Evolutionary conservation across 2,329 filamentous ascomycete species (phyloP), one percentile per base, ranked within the genome.

Genomic region (Neofusicoccum sp.): DNA sequence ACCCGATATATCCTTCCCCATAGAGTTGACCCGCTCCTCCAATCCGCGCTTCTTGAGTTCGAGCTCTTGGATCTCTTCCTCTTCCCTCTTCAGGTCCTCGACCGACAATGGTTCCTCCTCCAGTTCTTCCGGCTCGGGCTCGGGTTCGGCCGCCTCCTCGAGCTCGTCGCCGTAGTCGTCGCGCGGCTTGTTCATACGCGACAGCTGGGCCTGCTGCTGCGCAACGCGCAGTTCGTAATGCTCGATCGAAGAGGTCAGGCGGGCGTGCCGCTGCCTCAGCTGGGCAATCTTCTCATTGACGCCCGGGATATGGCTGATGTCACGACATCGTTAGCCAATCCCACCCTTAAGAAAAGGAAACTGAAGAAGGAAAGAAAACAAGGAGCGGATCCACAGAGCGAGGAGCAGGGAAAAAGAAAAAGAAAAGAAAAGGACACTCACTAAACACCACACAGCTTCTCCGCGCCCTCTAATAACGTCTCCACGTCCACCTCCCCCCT

Each of bases 391-490:
- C n/a, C 45, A 48, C 14, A 6, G n/a, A n/a, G n/a, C n/a, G n/a
- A n/a, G n/a, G n/a, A n/a, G n/a, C n/a, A n/a, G n/a, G n/a, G n/a
- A n/a, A n/a, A n/a, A n/a, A n/a, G n/a, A n/a, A n/a, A n/a, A n/a
- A n/a, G n/a, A n/a, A n/a, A n/a, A n/a, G n/a, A n/a, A n/a, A n/a
- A n/a, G n/a, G n/a, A n/a, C n/a, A 76, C 82, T 63, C 74, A 86
- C 84, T 97, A 98, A 30, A 97, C 93, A 45, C 84, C 84, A 67
- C 92, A 93, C 31, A 98, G 83, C 79, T 92, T 96, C 79, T 97
- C 92, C 0, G 93, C 93, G 0, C 93, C 93, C 58, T 85, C 82
- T 24, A 99, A 81, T 31, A 99, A 78, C 1, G 96, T 82, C 69
- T 96, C 90, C 3, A 98, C 87, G 73, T 98, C 91, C 2, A 97